Evolutionary conservation across 441 rosid species (phyloP).

Genomic region (Euphorbia schlechtendalii): DNA sequence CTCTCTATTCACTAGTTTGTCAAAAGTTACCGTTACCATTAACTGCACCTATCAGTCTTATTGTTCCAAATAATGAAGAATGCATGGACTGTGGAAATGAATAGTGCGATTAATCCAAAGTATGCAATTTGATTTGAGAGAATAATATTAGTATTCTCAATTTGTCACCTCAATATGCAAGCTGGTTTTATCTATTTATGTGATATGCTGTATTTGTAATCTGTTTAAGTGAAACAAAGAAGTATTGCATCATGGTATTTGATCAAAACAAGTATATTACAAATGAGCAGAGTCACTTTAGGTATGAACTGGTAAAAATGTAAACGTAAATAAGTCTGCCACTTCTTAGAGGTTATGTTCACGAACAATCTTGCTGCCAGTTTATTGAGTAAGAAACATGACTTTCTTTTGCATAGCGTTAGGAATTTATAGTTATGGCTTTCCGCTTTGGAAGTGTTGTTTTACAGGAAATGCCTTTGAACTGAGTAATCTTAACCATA

Average conservation of each 20-base stretch:
- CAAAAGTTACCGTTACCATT: too few species aligned
- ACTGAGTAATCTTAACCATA: background rate
- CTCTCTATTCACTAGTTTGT: too few species aligned
- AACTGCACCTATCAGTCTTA: background rate
- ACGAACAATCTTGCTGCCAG: too few species aligned
- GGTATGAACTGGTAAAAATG: background rate
- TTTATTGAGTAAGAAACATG: too few species aligned
- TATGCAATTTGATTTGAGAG: background rate
- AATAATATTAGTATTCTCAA: slow-evolving; percentile 5
- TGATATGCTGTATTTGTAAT: background rate
- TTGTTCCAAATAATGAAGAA: background rate
- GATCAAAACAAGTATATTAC: background rate
- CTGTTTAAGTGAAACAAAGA: background rate
- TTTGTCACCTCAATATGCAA: background rate
- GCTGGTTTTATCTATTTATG: background rate
- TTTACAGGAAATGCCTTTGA: background rate
- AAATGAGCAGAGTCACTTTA: background rate
- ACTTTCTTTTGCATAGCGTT: too few species aligned
- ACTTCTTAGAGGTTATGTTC: background rate
- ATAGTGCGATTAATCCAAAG: background rate
- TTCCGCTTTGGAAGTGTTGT: background rate
- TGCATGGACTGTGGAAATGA: background rate
- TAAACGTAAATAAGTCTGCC: background rate
- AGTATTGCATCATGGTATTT: background rate
- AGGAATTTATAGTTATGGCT: too few species aligned